Evolutionary conservation across 2,329 filamentous ascomycete species (phyloP).

Genomic region (Calonectria pseudoreteaudii): DNA sequence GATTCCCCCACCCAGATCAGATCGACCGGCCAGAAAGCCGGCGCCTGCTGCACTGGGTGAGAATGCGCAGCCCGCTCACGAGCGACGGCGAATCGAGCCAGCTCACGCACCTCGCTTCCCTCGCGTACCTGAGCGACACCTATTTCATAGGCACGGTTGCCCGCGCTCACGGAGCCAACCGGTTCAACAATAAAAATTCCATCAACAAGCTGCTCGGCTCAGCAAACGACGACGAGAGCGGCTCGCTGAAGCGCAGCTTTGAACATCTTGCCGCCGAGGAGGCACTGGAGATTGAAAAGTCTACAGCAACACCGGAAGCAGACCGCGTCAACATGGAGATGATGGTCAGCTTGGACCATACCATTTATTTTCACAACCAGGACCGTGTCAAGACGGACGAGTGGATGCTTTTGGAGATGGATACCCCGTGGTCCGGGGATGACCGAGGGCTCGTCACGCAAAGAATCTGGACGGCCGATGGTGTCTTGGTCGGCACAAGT

Average conservation of each 20-base stretch:
- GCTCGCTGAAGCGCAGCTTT: not conserved
- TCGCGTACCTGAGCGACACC: not conserved
- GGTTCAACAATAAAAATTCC: not conserved
- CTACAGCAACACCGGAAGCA: not conserved
- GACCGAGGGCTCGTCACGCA: not conserved
- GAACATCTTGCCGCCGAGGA: not conserved
- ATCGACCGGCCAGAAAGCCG: not conserved
- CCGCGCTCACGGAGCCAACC: not conserved
- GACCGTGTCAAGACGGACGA: not conserved
- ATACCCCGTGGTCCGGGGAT: slow-evolving; percentile 7
- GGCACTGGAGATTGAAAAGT: not conserved
- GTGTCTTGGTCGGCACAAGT: not conserved
- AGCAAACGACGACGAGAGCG: not conserved
- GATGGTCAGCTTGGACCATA: slow-evolving; percentile 14
- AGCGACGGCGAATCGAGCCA: not conserved
- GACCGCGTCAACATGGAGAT: slow-evolving; percentile 1
- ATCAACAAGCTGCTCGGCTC: not conserved
- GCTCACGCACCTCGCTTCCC: not conserved
- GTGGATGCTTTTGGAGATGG: slow-evolving; percentile 9
- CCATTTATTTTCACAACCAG: slow-evolving; percentile 12
- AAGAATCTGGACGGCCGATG: not conserved
- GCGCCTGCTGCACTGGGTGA: not conserved
- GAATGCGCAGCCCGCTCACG: not conserved
- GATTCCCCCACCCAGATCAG: not conserved
- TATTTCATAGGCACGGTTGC: not conserved